A percentile compares a stretch with the other conserved stretches of the same genome.
These are phyloP conservation scores for Naganishia vaughanmartiniae DNA, from an alignment of 768 basidiomycete genomes.

Conservation along the genomic window DNA sequence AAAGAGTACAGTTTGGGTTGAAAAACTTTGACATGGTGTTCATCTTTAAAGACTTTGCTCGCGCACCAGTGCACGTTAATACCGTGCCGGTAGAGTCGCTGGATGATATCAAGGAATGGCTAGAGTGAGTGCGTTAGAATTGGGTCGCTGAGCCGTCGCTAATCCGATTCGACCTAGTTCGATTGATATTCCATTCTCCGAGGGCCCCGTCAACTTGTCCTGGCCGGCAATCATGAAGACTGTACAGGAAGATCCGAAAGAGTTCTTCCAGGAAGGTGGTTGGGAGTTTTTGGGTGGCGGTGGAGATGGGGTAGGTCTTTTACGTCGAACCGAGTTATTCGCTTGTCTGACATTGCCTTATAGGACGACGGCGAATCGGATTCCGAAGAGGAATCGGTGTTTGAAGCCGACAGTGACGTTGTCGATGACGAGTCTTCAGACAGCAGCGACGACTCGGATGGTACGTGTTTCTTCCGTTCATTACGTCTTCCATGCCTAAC, in stretches of 20 bases:
- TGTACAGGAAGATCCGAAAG: constrained; percentile 89
- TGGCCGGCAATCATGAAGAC: constrained; percentile 99
- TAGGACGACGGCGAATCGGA: constrained; percentile 34
- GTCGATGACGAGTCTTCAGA: constrained; percentile 56
- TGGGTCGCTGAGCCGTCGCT: constrained; percentile 24
- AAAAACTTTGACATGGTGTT: constrained; percentile 98
- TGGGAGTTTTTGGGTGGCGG: constrained; percentile 81
- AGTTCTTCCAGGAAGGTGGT: constrained; percentile 94
- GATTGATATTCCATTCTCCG: constrained; percentile 91
- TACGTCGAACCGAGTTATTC: constrained; percentile 46
- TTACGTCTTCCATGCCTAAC: neutral
- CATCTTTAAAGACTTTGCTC: constrained; percentile 86
- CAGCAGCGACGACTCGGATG: constrained; percentile 34
- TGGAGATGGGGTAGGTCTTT: constrained; percentile 64
- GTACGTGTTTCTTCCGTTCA: constrained; percentile 10
- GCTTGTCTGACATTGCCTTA: neutral
- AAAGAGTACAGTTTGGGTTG: constrained; percentile 91
- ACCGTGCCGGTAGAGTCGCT: constrained; percentile 85
- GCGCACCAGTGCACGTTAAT: constrained; percentile 89
- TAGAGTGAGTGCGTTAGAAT: constrained; percentile 67
- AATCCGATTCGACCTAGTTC: constrained; percentile 61
- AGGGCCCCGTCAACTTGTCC: constrained; percentile 94
- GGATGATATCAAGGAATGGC: constrained; percentile 98
- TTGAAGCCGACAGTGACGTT: constrained; percentile 53
- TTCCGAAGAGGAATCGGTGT: constrained; percentile 43